Evolutionary conservation across 2,329 filamentous ascomycete genomes (phyloP), one percentile per base, ranked within the genome.

Genomic region (Penicillium sclerotigenum): DNA sequence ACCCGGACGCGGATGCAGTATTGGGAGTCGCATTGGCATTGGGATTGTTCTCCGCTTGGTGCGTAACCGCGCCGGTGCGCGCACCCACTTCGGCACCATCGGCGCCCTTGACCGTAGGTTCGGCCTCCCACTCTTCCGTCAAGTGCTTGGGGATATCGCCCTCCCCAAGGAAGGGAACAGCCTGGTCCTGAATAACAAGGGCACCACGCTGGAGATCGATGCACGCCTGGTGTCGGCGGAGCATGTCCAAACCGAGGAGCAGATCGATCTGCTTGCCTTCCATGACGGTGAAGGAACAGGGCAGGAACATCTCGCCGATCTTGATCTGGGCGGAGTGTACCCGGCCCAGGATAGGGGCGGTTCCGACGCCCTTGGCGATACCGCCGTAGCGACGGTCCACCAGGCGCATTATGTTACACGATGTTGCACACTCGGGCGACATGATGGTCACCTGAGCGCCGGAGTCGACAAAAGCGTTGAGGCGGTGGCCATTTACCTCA

Each of bases 211-310:
- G 83, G 13, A 99, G 82, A 72, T 99, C 94, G 68, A 99, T 93
- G 65, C 83, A 89, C 34, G 93, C 94, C 75, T 96, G 93, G 75
- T 97, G 92, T 37, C 94, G 86, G 77, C 96, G 97, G 59, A 99
- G 81, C 90, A 99, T 99, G 73, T 99, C 94, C 40, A 99, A 79
- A 4, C 94, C 94, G 13, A 99, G 84, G 2, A 99, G 83, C 18
- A 99, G 81, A 71, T 97, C 94, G 24, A 99, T 94, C 50, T 91
- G 87, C 75, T 97, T 99, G 62, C 94, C 94, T 77, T 99, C 94
- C 94, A 99, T 99, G 69, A 99, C 94, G 3, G 94, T 99, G 74
- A 99, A 99, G 57, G 91, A 94, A 77, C 92, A 97, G 3, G 93
- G 88, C 65, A 99, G 80, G 71, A 91, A 91, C 59, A 93, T 84